Evolutionary conservation across 106 monocot genomes (phyloP).

Genomic region (Posidonia australis): DNA sequence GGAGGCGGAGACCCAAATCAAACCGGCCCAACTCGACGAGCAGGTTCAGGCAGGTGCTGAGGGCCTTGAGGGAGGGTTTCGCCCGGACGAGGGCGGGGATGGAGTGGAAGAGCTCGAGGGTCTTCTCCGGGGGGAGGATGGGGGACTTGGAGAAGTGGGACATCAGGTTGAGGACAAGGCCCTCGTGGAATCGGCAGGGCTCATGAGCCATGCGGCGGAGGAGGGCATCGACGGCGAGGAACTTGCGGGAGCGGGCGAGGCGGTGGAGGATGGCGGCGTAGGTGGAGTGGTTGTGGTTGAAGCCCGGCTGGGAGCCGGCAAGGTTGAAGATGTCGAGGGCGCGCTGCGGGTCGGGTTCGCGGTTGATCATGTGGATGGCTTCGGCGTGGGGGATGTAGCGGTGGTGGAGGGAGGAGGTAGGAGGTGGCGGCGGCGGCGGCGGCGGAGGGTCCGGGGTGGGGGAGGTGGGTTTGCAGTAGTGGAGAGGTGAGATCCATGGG

Average conservation of each 20-base stretch:
- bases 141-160: constrained; percentile 34
- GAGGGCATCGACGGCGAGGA: constrained; percentile 40
- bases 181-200: constrained; percentile 60
- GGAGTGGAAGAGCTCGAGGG: constrained; percentile 27
- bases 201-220: constrained; percentile 39
- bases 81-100: constrained; percentile 48
- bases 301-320: constrained; percentile 37
- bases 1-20: constrained; percentile 39
- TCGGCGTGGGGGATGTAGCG: constrained; percentile 42
- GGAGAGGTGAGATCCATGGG: too few species aligned
- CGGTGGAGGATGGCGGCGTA: constrained; percentile 62
- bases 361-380: constrained; percentile 44
- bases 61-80: constrained; percentile 55
- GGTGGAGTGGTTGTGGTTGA: constrained; percentile 70
- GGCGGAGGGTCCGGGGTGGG: too few species aligned
- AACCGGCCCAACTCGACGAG: constrained; percentile 33
- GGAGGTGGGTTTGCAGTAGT: too few species aligned
- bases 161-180: constrained; percentile 52
- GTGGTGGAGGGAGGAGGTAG: background rate
- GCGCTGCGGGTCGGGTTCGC: constrained; percentile 38
- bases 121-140: constrained; percentile 18
- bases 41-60: constrained; percentile 50
- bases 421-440: too few species aligned
- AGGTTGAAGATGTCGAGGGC: constrained; percentile 81
- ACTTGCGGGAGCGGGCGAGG: constrained; percentile 42